A percentile compares a stretch with the other conserved stretches of the same genome.
These are phyloP conservation scores for Marasmius tenuissimus DNA, from an alignment of 1,284 basidiomycete species.

Conservation along the genomic window DNA sequence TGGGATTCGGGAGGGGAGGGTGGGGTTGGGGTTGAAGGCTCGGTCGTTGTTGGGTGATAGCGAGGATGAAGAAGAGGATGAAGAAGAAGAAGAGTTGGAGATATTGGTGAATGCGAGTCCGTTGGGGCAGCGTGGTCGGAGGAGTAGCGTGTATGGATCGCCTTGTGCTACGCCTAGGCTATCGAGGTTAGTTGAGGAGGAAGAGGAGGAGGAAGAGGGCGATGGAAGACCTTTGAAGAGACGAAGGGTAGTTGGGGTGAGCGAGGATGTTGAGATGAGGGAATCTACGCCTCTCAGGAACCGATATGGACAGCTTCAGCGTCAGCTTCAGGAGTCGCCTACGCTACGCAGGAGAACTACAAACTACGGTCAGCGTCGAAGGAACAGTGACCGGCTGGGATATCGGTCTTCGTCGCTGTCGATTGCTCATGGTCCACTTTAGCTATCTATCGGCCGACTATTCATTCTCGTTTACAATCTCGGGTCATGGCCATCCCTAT, in stretches of 20 bases:
- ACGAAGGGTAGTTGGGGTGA: neutral
- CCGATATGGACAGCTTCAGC: neutral
- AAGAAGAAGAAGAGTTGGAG: neutral
- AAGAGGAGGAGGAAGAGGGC: neutral
- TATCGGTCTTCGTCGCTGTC: neutral
- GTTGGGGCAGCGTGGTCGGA: neutral
- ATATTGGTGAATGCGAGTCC: neutral
- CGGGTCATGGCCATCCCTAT: neutral
- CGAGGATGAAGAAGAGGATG: neutral
- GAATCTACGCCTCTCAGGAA: neutral
- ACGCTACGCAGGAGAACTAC: neutral
- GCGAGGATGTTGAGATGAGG: neutral
- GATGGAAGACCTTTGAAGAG: neutral
- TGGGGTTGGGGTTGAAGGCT: neutral
- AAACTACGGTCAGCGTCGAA: too few relatives aligned
- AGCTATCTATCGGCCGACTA: neutral
- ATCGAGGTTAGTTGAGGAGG: neutral
- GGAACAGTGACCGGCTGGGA: neutral
- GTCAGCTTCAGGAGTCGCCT: neutral
- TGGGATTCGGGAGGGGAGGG: slow-evolving; percentile 35
- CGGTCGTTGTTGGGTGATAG: neutral
- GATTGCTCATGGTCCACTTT: neutral
- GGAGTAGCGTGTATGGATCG: neutral
- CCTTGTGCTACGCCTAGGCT: neutral
- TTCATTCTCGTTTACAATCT: neutral